Base-by-base conservation (phyloP, 2,329 filamentous ascomycete species). In the Aspergillus sp. region DNA sequence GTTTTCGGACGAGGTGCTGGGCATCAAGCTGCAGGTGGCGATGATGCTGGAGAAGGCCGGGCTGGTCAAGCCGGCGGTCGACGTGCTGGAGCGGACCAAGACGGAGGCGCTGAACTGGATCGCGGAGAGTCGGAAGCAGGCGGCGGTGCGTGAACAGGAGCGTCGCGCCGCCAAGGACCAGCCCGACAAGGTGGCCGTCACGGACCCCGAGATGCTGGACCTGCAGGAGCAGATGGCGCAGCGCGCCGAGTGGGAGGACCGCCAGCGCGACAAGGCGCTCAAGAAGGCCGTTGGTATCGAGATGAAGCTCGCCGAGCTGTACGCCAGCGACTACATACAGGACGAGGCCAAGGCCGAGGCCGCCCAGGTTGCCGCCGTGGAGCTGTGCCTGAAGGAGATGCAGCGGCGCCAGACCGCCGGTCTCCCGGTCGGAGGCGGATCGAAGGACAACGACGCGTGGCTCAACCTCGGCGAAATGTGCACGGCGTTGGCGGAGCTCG, bases 1-100 rank as follows among this genome's bases (percentile, higher is more conserved):
- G 0, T 95, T 92, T 68, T 92, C 89, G 3, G 89, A 97, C 62
- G 92, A 97, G 69, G 87, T 97, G 31, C 80, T 97, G 61, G 94
- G 94, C 7, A 86, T 97, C 48, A 90, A 91, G 66, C 86, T 97
- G 47, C 86, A 92, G 67, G 79, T 96, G 7, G 86, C 90, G 1
- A 81, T 81, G 9, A 85, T 96, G 79, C 80, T 96, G 57, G 90
- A 97, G 71, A 87, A 88, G 65, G 83, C 89, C 14, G 81, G 86
- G 29, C 83, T 88, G 63, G 86, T 86, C 64, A 78, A 83, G 19
- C 83, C 86, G 52, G 85, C 91, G 0, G 86, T 89, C 52, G 83
- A 89, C 46, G 85, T 96, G 3, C 75, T 97, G 29, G 89, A 96
- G 70, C 82, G 85, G n/a, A 79, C 95, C 40, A 80, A 87, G 57